Base-by-base conservation (phyloP, 1,284 basidiomycete species). In the Entoloma clypeatum region DNA sequence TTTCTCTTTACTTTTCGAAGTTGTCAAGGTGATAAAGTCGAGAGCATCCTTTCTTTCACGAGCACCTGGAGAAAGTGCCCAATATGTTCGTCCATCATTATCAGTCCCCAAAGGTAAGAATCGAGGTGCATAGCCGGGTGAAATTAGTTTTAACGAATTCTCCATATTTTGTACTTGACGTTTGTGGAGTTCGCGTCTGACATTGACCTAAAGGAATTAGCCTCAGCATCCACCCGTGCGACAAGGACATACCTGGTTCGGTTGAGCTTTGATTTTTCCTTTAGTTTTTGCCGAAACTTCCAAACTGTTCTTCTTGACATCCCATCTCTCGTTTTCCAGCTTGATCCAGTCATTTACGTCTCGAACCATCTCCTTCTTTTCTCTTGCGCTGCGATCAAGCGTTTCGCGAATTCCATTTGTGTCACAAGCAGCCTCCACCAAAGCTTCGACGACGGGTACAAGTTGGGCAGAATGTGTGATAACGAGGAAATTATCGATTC, bases 381-480 rank as follows among this genome's bases (percentile, higher is more conserved):
- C 72, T 46, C 70, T 66, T 0, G 60, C 43, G 3, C 76, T 79
- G 4, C 63, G 62, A 5, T 84, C 84, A 17, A 87, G 59, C 43
- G 78, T 79, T 19, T 72, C 68, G 9, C 74, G 72, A n/a, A 82
- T 61, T 6, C 56, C 54, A 24, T 67, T 59, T 5, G 78, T 71
- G 27, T 69, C 58, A 7, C 79, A 50, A 0, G 66, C 68, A 5
- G 61, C 60, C 32, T 81, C 69, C 11, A 82, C 68, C n/a, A 89
- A 63, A 2, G 73, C 70, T 2, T 68, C 49, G 24, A 88, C 53
- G 13, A 84, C 68, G 18, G 83, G 83, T 10, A 88, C 62, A 48
- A 88, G 67, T 52, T 88, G 85, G 2, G 70, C 69, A 0, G 83
- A 68, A 34, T 68, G 63, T 5, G 67, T 60, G 36, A 83, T 62